Evolutionary conservation across 257 asterid species (phyloP).

Genomic region (Primulina huaijiensis): DNA sequence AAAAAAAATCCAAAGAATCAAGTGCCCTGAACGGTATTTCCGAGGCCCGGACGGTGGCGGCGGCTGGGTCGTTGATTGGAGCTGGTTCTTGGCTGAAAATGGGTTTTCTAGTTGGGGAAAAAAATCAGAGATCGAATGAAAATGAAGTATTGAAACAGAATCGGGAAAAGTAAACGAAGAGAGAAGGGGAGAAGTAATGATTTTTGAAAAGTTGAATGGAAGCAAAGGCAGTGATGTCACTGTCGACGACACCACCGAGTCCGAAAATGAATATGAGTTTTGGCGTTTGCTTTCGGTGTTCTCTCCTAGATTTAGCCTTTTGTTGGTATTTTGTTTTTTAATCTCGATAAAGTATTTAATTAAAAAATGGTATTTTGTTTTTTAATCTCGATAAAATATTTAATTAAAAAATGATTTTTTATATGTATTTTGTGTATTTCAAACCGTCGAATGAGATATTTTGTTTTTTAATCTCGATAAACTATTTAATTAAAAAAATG

Average conservation of each 20-base stretch:
- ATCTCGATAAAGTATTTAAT: no score
- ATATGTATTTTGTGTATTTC: no score
- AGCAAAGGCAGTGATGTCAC: background rate
- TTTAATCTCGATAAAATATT: no score
- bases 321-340: no score
- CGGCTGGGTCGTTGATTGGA: background rate
- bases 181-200: background rate
- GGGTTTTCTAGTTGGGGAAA: background rate
- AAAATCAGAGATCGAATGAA: background rate
- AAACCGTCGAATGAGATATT: no score
- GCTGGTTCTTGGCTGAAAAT: background rate
- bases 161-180: background rate
- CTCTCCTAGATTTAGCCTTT: no score
- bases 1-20: background rate
- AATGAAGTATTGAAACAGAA: background rate
- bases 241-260: background rate
- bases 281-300: no score
- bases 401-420: no score
- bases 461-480: no score
- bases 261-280: no score
- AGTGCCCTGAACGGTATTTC: conserved; percentile 5
- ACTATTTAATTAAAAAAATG: no score
- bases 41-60: background rate
- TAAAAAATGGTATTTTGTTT: no score
- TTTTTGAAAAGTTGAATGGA: background rate